Conservation (phyloP, 2,329 filamentous ascomycete genomes). For the Aspergillus thermomutatus region DNA sequence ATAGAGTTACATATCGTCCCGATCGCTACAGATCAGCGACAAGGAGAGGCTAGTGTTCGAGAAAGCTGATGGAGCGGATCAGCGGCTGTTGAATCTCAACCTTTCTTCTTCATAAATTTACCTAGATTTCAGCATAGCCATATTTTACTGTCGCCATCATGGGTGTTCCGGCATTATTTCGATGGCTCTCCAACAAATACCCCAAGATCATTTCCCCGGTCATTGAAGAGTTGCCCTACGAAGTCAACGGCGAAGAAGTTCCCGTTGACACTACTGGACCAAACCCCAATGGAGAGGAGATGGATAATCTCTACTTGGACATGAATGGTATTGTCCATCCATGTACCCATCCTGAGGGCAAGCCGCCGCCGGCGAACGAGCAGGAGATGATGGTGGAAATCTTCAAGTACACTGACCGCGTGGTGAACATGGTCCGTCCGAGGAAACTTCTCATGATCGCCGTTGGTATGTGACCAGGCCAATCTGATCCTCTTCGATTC, state of each 20-base stretch:
- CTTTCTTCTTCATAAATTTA: constrained; percentile 3
- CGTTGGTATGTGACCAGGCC: constrained; percentile 58
- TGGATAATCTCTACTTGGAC: constrained; percentile 96
- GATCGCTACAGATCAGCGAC: background rate
- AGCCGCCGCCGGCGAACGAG: constrained; percentile 84
- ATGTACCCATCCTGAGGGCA: constrained; percentile 94
- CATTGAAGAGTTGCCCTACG: constrained; percentile 76
- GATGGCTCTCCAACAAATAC: constrained; percentile 96
- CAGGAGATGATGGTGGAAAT: constrained; percentile 99
- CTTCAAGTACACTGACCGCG: constrained; percentile 97
- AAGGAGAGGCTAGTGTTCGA: background rate
- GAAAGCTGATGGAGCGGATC: constrained; percentile 16
- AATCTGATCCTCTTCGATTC: constrained; percentile 2
- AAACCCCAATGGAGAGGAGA: constrained; percentile 96
- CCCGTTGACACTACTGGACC: constrained; percentile 79
- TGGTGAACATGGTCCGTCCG: constrained; percentile 97
- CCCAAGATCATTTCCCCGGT: constrained; percentile 95
- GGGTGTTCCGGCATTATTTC: constrained; percentile 92
- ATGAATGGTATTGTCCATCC: constrained; percentile 99
- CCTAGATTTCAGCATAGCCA: constrained; percentile 1
- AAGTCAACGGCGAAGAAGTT: constrained; percentile 77
- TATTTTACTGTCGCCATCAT: constrained; percentile 48
- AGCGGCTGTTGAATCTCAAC: constrained; percentile 6
- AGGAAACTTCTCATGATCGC: constrained; percentile 96
- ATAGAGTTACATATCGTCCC: background rate